Base-by-base conservation (phyloP, 192 early-diverging fungal species). In the Umbelopsis isabellina region DNA sequence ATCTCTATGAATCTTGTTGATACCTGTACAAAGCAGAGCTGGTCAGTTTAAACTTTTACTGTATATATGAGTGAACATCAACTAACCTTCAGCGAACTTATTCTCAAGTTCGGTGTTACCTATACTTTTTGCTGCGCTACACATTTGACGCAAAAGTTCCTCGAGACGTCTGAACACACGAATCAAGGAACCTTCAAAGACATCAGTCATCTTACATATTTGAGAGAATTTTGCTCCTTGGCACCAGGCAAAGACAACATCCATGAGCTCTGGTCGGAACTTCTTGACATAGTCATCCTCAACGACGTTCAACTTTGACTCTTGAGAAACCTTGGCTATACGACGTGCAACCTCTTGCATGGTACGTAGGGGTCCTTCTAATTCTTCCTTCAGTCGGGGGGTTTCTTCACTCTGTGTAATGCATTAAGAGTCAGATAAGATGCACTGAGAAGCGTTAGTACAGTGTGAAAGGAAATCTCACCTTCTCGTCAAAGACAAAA, bases 101-200 rank as follows among this genome's bases (percentile, higher is more conserved):
- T 85, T 92, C 73, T 97, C 96, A 64, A 99, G 78, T 72, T 95
- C 94, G 5, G 85, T 88, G 73, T 98, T 97, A 51, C 97, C 97
- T 64, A 99, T 97, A 49, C 88, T 92, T 79, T 95, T 97, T 23
- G 96, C 90, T 3, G 97, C 97, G 50, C 86, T 82, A 22, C 87
- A 84, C 92, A 99, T 94, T 76, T 98, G 92, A 65, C 94, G 72
- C 71, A 98, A 69, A 52, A 98, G 72, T 73, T 98, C 97, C 75
- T 99, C 96, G 12, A 99, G 75, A 45, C 93, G 82, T 53, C 94
- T 73, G 83, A 98, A 96, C 0, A 87, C 85, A 44, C 97, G 88
- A 72, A 99, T 96, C 27, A 98, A 88, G 25, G 87, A 91, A 49
- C 97, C 97, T 80, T 99, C 97, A 86, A 94, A 97, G 10, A 94